Conservation (phyloP, 2,329 filamentous ascomycete species). For the Lecanicillium sp. region DNA sequence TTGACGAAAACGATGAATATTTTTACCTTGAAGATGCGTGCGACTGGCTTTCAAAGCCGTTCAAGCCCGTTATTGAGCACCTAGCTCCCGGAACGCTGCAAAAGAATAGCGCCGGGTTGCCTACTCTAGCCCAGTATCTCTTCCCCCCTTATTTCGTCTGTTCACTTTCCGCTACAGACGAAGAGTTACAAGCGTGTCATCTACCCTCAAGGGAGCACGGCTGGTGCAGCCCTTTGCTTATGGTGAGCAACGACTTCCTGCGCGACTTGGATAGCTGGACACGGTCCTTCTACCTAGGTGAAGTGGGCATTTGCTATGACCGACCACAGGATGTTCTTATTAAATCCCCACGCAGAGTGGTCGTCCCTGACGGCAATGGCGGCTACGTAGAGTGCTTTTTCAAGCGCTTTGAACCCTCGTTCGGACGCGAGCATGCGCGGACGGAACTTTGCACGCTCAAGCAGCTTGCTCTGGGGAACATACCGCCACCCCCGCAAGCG, state of each 20-base stretch:
- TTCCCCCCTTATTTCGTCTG: too few relatives aligned
- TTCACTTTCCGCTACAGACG: too few relatives aligned
- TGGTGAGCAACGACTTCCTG: too few relatives aligned
- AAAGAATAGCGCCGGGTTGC: not conserved
- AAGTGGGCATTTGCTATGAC: constrained; percentile 5
- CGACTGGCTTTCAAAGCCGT: not conserved
- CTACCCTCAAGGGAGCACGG: too few relatives aligned
- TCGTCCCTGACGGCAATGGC: not conserved
- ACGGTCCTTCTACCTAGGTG: constrained; percentile 1
- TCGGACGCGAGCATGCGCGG: constrained; percentile 6
- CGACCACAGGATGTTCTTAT: constrained; percentile 5
- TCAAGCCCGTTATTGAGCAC: constrained; percentile 4
- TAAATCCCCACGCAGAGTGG: constrained; percentile 4
- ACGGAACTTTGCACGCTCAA: constrained; percentile 4
- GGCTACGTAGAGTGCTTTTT: constrained; percentile 1
- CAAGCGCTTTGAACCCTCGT: not conserved
- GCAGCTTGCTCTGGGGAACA: constrained; percentile 3
- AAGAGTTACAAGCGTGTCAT: too few relatives aligned
- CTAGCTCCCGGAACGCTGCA: not conserved
- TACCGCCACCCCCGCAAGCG: constrained; percentile 3
- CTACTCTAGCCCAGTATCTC: too few relatives aligned
- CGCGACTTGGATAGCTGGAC: constrained; percentile 4
- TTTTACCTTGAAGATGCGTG: not conserved
- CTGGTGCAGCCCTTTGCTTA: too few relatives aligned
- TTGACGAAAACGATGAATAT: not conserved